Evolutionary conservation across 495 filamentous ascomycete genomes (phyloP).

Genomic region (Penicillium coffeae): DNA sequence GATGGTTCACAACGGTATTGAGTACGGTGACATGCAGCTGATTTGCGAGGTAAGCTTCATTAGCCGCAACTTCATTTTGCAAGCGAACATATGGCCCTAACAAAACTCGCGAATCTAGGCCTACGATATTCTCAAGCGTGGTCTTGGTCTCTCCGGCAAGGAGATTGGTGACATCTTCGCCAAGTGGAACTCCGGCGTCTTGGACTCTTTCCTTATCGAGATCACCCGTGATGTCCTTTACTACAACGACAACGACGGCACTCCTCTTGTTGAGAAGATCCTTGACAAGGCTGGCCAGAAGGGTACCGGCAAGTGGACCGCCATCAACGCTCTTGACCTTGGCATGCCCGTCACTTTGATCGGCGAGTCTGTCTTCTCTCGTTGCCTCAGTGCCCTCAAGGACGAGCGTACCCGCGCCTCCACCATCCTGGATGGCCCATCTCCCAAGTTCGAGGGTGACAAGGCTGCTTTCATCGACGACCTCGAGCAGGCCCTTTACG

Average conservation of each 20-base stretch:
- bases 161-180: conserved; percentile 69
- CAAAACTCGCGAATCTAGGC: no score
- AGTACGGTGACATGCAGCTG: conserved; percentile 99
- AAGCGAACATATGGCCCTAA: no score
- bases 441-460: conserved; percentile 78
- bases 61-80: background rate
- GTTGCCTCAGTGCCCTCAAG: conserved; percentile 93
- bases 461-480: conserved; percentile 90
- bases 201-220: conserved; percentile 99
- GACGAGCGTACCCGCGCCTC: conserved; percentile 84
- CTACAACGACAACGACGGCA: conserved; percentile 92
- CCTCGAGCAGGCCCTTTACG: conserved; percentile 97
- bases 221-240: conserved; percentile 97
- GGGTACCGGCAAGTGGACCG: conserved; percentile 99
- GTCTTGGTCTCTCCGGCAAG: conserved; percentile 75
- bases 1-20: conserved; percentile 99
- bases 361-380: conserved; percentile 92
- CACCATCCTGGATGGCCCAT: conserved; percentile 70
- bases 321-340: conserved; percentile 96
- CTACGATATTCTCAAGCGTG: conserved; percentile 99
- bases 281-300: conserved; percentile 98
- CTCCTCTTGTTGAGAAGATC: conserved; percentile 93
- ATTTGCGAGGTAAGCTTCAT: conserved; percentile 83
- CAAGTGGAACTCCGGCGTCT: conserved; percentile 97
- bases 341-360: conserved; percentile 99